These are phyloP conservation scores for Claviceps sp. DNA, from an alignment of 2,329 filamentous ascomycete genomes.

Conservation along the genomic window DNA sequence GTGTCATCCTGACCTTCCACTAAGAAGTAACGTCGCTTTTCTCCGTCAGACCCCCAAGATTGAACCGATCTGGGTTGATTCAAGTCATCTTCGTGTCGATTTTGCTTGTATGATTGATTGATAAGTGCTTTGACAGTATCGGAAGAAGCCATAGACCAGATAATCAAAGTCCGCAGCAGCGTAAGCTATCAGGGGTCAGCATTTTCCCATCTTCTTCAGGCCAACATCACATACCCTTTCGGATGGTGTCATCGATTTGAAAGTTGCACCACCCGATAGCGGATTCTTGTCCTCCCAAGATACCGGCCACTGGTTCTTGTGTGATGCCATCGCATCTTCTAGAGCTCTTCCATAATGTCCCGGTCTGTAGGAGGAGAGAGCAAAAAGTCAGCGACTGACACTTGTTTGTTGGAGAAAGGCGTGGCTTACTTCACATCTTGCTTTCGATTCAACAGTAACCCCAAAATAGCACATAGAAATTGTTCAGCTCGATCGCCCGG, in stretches of 20 bases:
- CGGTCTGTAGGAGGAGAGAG: conserved; percentile 40
- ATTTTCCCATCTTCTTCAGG: not conserved
- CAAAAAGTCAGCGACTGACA: not conserved
- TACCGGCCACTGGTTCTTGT: conserved; percentile 78
- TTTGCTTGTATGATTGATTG: conserved; percentile 78
- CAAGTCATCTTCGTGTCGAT: conserved; percentile 61
- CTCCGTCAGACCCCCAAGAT: conserved; percentile 77
- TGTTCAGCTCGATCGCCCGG: conserved; percentile 79
- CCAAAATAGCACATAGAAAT: conserved; percentile 78
- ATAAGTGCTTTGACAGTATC: conserved; percentile 71
- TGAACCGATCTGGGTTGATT: conserved; percentile 86
- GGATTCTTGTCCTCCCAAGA: conserved; percentile 77
- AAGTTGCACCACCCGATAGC: conserved; percentile 64
- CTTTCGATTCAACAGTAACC: conserved; percentile 86
- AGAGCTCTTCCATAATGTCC: conserved; percentile 87
- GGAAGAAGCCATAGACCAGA: conserved; percentile 84
- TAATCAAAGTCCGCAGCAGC: conserved; percentile 66
- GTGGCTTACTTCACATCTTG: conserved; percentile 90
- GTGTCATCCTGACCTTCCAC: conserved; percentile 92
- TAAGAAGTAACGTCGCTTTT: conserved; percentile 86
- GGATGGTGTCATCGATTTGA: conserved; percentile 67
- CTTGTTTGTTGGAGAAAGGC: not conserved
- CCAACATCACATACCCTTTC: conserved; percentile 51
- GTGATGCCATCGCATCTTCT: conserved; percentile 78
- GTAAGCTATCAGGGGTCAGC: conserved; percentile 46